A percentile compares a stretch with the other conserved stretches of the same genome.
Conservation (phyloP, 164 flowering plant genomes). For the Macadamia tetraphylla region DNA sequence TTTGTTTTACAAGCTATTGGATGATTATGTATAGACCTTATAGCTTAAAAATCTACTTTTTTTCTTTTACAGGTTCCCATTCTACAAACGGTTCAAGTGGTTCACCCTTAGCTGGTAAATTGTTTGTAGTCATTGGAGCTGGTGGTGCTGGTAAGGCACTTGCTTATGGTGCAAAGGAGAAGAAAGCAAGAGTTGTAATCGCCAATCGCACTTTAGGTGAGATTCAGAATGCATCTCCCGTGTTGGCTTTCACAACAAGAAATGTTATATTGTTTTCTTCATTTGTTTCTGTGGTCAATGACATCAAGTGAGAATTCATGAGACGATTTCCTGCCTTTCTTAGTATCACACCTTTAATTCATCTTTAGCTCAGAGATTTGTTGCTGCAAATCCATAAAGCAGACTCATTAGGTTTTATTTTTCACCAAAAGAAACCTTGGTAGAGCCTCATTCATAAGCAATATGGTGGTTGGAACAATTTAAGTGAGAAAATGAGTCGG, state of each 20-base stretch:
- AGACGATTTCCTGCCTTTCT: too few relatives aligned
- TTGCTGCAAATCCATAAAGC: too few relatives aligned
- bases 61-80: conserved; percentile 33
- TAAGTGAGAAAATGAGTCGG: too few relatives aligned
- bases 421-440: too few relatives aligned
- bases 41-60: conserved; percentile 3
- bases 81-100: conserved; percentile 14
- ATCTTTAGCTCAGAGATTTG: too few relatives aligned
- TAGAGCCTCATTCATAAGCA: too few relatives aligned
- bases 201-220: conserved; percentile 89
- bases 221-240: neutral
- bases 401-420: too few relatives aligned
- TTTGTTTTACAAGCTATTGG: conserved; percentile 4
- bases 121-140: conserved; percentile 94
- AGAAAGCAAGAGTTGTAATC: conserved; percentile 81
- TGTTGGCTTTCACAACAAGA: neutral
- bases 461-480: too few relatives aligned
- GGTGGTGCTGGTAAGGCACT: conserved; percentile 99
- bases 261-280: neutral
- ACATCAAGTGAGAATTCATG: too few relatives aligned
- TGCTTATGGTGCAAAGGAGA: conserved; percentile 94
- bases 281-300: too few relatives aligned
- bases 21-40: conserved; percentile 6
- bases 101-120: conserved; percentile 78
- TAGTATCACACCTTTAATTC: too few relatives aligned